phyloP scores from a whole-genome alignment of 2,329 filamentous ascomycete genomes.

The Aphanocladium album region DNA sequence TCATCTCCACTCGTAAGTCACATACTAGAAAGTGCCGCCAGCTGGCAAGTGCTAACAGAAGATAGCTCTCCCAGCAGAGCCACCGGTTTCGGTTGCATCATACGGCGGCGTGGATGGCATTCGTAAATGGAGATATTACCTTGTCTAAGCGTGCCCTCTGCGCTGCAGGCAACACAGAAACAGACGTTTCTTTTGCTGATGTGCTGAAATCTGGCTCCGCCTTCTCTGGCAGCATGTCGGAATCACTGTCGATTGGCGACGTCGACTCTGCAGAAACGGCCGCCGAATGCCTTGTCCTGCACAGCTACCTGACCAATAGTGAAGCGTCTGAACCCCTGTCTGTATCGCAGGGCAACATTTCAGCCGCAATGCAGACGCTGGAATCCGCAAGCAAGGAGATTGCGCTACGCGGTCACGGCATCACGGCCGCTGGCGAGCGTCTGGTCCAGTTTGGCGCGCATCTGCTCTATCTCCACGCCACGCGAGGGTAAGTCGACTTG shows the following conservation, averaged over 20 bases:
- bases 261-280: constrained; percentile 46
- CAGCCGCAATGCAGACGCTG: constrained; percentile 40
- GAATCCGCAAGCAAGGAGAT: constrained; percentile 40
- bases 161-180: constrained; percentile 20
- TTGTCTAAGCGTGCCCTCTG: constrained; percentile 29
- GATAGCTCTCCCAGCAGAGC: neutral
- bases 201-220: constrained; percentile 31
- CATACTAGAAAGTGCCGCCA: no score
- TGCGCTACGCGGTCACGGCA: constrained; percentile 27
- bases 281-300: constrained; percentile 58
- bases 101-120: constrained; percentile 63
- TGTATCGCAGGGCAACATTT: constrained; percentile 49
- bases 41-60: neutral
- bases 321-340: constrained; percentile 40
- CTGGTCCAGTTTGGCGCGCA: constrained; percentile 64
- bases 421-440: constrained; percentile 48
- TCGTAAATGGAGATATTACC: constrained; percentile 31
- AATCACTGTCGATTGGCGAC: constrained; percentile 47
- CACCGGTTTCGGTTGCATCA: constrained; percentile 2
- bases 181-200: neutral
- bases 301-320: constrained; percentile 57
- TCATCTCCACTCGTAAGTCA: constrained; percentile 27
- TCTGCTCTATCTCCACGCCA: constrained; percentile 63
- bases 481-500: constrained; percentile 42
- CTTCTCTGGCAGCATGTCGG: constrained; percentile 50